Conservation (phyloP, 2,329 filamentous ascomycete genomes). For the Sphaerulina vaccinii region DNA sequence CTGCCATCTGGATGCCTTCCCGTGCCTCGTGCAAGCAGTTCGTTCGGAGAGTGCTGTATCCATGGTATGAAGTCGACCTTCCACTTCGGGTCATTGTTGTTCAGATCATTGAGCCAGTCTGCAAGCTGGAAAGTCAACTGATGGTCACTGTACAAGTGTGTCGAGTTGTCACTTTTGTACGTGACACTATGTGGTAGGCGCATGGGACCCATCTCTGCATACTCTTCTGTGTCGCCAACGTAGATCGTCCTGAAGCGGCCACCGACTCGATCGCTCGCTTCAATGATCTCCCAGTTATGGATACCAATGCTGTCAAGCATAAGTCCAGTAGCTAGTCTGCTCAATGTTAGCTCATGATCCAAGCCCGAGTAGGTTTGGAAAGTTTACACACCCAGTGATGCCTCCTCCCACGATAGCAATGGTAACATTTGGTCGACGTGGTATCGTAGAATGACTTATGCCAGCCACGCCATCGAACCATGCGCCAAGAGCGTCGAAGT, state of each 20-base stretch:
- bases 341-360: background rate
- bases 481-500: slow-evolving; percentile 51
- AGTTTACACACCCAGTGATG: slow-evolving; percentile 51
- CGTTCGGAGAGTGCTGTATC: slow-evolving; percentile 57
- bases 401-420: slow-evolving; percentile 64
- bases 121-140: slow-evolving; percentile 63
- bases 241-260: slow-evolving; percentile 64
- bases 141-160: slow-evolving; percentile 58
- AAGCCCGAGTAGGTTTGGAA: no score
- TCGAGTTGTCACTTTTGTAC: slow-evolving; percentile 53
- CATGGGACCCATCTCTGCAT: slow-evolving; percentile 66
- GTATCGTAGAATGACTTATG: slow-evolving; percentile 3
- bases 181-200: slow-evolving; percentile 54
- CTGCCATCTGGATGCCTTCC: slow-evolving; percentile 51
- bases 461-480: slow-evolving; percentile 64
- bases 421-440: slow-evolving; percentile 8
- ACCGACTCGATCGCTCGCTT: slow-evolving; percentile 60
- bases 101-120: slow-evolving; percentile 58
- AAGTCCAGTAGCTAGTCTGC: slow-evolving; percentile 52
- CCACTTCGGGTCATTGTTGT: slow-evolving; percentile 47
- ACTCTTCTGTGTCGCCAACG: slow-evolving; percentile 60
- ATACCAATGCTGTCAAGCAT: slow-evolving; percentile 54
- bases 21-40: slow-evolving; percentile 47
- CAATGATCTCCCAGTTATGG: slow-evolving; percentile 59
- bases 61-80: slow-evolving; percentile 62